Base-by-base conservation (phyloP, 1,284 basidiomycete genomes). In the Fomitopsis palustris region DNA sequence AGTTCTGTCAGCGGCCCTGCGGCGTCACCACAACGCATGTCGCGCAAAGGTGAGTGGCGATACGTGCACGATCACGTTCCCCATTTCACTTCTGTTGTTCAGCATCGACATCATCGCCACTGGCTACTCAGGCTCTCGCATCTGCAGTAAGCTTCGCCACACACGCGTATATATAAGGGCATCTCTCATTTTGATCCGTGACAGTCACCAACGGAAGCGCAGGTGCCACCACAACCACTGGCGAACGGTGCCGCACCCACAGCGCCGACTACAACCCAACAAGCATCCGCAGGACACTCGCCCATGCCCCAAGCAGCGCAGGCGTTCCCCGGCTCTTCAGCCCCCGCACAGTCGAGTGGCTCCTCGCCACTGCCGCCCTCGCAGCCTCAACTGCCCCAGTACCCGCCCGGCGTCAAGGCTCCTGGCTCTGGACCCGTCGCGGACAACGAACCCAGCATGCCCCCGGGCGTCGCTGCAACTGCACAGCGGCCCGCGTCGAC, bases 341-440 rank as follows among this genome's bases (percentile, higher is more conserved):
- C 68, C 55, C 64, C 72, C 57, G 61, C 63, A 47, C 54, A 65
- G 39, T 65, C 67, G 35, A 62, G 65, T 12, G 57, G 64, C 49
- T 68, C 73, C 23, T 66, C 71, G 21, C 68, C 74, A 21, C 63
- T 72, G 55, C 65, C 67, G 27, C 69, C 52, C 10, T 54, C 61
- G 37, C 65, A 64, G 41, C 55, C 38, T 21, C 65, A 60, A 49
- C 42, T 61, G 56, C 82, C 80, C 1, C 82, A 85, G 59, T 87
- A 84, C 71, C 87, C 88, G 58, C 87, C 88, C 38, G 88, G 89
- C 16, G 85, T 90, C 62, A 87, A 87, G 67, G 76, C 80, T 4
- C 75, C 77, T 14, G 76, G 72, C 61, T 66, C 70, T 17, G 81
- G 33, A 3, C 33, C 29, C 9, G 39, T 47, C 62, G 29, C 58